Conservation (phyloP, 805 yeast species). For the Sugiyamaella chiloensis region DNA sequence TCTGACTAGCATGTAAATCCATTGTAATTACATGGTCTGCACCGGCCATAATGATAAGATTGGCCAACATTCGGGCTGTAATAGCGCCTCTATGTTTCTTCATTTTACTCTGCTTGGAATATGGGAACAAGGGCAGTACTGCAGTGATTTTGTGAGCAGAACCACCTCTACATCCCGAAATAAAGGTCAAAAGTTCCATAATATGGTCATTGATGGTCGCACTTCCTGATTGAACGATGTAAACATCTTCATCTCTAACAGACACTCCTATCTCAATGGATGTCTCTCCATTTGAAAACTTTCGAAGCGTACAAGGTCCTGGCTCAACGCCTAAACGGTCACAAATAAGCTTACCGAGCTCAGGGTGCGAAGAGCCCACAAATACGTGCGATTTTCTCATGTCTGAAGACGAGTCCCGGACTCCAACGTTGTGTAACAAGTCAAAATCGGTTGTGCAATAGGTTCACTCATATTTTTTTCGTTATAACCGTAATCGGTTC, state of each 20-base stretch:
- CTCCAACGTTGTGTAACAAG: constrained; percentile 1
- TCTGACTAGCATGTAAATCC: constrained; percentile 95
- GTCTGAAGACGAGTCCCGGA: constrained; percentile 1
- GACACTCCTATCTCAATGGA: constrained; percentile 93
- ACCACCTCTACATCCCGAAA: constrained; percentile 96
- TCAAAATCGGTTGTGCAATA: not conserved
- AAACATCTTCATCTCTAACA: constrained; percentile 95
- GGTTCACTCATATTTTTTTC: not conserved
- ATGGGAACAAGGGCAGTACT: constrained; percentile 96
- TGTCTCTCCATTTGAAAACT: constrained; percentile 97
- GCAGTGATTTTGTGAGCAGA: constrained; percentile 97
- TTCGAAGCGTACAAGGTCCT: constrained; percentile 86
- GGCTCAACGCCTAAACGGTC: constrained; percentile 87
- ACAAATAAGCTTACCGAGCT: constrained; percentile 86
- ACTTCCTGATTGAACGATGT: constrained; percentile 87
- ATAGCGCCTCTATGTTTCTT: constrained; percentile 98
- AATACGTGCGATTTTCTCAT: constrained; percentile 98
- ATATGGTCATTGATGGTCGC: constrained; percentile 87
- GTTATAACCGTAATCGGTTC: too few species aligned
- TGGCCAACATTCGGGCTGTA: constrained; percentile 96
- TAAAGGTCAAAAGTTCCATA: constrained; percentile 91
- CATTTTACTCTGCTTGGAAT: constrained; percentile 96
- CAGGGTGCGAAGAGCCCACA: constrained; percentile 96
- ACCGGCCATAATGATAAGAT: constrained; percentile 93
- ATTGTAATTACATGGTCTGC: constrained; percentile 97